A percentile compares a stretch with the other conserved stretches of the same genome.
Conservation (phyloP, 2,329 filamentous ascomycete species). For the Pestalotiopsis fici region DNA sequence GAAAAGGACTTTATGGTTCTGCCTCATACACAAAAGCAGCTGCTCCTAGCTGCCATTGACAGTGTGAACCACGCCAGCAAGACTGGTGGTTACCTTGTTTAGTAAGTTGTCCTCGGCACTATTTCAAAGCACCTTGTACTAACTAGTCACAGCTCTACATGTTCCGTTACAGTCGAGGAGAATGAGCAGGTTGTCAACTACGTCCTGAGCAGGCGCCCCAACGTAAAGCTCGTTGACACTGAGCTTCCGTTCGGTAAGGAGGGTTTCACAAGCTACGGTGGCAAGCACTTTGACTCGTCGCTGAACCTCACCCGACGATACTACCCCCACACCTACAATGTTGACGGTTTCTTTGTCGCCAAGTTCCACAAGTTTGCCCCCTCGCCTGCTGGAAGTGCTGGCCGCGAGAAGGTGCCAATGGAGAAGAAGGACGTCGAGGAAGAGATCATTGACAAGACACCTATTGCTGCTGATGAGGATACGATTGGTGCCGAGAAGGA, state of each 20-base stretch:
- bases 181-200: slow-evolving; percentile 94
- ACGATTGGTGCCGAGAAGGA: slow-evolving; percentile 46
- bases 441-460: slow-evolving; percentile 67
- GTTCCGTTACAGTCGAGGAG: slow-evolving; percentile 91
- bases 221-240: slow-evolving; percentile 90
- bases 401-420: slow-evolving; percentile 20
- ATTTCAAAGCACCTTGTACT: not conserved
- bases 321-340: slow-evolving; percentile 91
- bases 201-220: slow-evolving; percentile 85
- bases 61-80: slow-evolving; percentile 89
- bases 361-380: slow-evolving; percentile 94
- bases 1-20: slow-evolving; percentile 92
- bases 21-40: slow-evolving; percentile 92
- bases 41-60: slow-evolving; percentile 90
- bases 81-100: slow-evolving; percentile 92
- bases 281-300: slow-evolving; percentile 86
- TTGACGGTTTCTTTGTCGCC: slow-evolving; percentile 94
- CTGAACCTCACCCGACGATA: slow-evolving; percentile 83
- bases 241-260: slow-evolving; percentile 88
- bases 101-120: slow-evolving; percentile 34
- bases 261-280: slow-evolving; percentile 87
- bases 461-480: slow-evolving; percentile 53
- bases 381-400: slow-evolving; percentile 51
- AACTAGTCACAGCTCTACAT: slow-evolving; percentile 65
- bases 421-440: slow-evolving; percentile 32